Base-by-base conservation (phyloP, 1,284 basidiomycete genomes). In the Rhodotorula glutinis region DNA sequence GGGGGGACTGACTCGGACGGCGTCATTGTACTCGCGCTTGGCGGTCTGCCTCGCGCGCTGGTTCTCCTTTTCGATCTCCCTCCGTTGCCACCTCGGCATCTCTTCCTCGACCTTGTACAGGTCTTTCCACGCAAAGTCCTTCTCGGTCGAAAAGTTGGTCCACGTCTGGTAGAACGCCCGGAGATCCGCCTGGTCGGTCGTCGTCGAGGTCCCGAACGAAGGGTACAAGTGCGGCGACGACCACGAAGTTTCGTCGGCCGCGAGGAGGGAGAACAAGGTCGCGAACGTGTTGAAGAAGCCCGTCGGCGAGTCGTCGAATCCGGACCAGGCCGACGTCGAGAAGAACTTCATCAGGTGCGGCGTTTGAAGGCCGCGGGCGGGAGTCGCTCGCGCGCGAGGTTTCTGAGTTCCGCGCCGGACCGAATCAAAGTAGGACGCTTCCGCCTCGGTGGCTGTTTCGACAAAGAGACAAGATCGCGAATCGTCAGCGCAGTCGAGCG, bases 41-140 rank as follows among this genome's bases (percentile, higher is more conserved):
- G 40, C 66, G 10, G 30, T 13, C 27, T 57, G 92, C 21, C 94
- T 84, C 13, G 87, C 85, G 74, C 92, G 92, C 79, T 91, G 92
- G 79, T 98, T 98, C 74, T 98, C 96, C 76, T 89, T 91, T 78
- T 98, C 96, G 89, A 98, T 94, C 47, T 92, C 87, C 85, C 91
- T 85, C 75, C 93, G 85, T 53, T 91, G 84, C 53, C 88, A 85
- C 29, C 95, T 84, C 79, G 96, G 93, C 16, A 91, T 91, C 3
- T 92, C 94, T 66, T 94, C 88, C 23, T 85, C 81, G 3, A 87
- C 70, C 76, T 93, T 89, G 86, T 92, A 96, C 74, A 86, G 84
- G 70, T 94, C 92, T 63, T 83, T 83, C 93, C 95, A 98, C 1
- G 84, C 82, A 76, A 99, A 98, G 62, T 89, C 88, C 78, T 98